A percentile compares a stretch with the other conserved stretches of the same genome.
phyloP scores from a whole-genome alignment of 2,329 filamentous ascomycete species.

The Chaetomium sp. region DNA sequence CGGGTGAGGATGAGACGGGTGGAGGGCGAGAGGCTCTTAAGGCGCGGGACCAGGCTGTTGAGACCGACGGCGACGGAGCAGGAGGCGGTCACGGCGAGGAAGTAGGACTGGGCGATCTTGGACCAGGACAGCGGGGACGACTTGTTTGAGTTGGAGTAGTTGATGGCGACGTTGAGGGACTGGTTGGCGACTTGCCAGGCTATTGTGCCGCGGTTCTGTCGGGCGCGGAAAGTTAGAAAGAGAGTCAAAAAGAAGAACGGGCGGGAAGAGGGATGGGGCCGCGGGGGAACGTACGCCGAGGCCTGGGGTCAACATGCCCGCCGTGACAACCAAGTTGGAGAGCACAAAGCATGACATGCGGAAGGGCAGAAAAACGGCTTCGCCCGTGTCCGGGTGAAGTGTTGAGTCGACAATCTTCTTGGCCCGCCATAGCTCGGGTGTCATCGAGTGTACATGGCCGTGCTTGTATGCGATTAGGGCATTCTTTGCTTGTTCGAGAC shows the following conservation, averaged over 20 bases:
- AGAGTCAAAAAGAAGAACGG: not conserved
- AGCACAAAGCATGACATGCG: constrained; percentile 96
- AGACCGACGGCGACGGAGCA: constrained; percentile 92
- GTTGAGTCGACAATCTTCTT: constrained; percentile 98
- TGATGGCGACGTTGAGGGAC: constrained; percentile 97
- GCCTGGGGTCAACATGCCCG: constrained; percentile 92
- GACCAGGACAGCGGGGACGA: constrained; percentile 81
- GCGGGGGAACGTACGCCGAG: constrained; percentile 60
- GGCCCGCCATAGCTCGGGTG: constrained; percentile 85
- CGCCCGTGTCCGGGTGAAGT: constrained; percentile 90
- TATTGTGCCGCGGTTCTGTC: constrained; percentile 76
- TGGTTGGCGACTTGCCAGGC: constrained; percentile 97
- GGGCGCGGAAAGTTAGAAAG: not conserved
- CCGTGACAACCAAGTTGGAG: constrained; percentile 92
- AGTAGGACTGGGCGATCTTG: constrained; percentile 85
- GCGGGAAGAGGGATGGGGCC: too few relatives aligned
- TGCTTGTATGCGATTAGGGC: constrained; percentile 85
- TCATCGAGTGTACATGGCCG: constrained; percentile 78
- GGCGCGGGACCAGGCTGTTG: constrained; percentile 82
- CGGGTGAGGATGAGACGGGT: constrained; percentile 76
- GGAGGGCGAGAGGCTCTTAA: constrained; percentile 73
- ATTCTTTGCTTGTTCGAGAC: constrained; percentile 83
- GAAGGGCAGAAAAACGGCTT: constrained; percentile 90
- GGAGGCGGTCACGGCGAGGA: constrained; percentile 86
- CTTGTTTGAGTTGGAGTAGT: constrained; percentile 97